Evolutionary conservation across 371 early-diverging fungal genomes (phyloP).

Genomic region (Actinomortierella ambigua): DNA sequence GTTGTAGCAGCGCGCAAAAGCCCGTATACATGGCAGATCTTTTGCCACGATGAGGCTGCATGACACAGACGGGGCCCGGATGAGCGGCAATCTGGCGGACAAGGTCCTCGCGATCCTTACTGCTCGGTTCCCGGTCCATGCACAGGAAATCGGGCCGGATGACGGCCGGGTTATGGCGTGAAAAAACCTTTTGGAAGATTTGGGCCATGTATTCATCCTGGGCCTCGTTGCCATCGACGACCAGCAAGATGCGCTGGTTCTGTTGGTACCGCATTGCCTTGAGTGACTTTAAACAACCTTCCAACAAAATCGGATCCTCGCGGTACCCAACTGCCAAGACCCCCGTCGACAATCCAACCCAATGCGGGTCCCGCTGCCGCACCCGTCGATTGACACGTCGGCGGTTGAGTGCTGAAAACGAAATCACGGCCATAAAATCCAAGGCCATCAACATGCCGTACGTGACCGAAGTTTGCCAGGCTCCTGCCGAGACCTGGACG

Average conservation of each 20-base stretch:
- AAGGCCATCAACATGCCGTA: constrained; percentile 40
- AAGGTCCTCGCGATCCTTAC: constrained; percentile 34
- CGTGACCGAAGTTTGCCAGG: constrained; percentile 38
- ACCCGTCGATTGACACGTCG: constrained; percentile 24
- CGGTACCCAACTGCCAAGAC: constrained; percentile 66
- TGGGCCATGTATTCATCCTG: constrained; percentile 67
- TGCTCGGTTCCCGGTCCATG: constrained; percentile 28
- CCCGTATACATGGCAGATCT: constrained; percentile 72
- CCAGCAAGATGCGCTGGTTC: constrained; percentile 57
- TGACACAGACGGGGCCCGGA: constrained; percentile 54
- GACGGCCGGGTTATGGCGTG: constrained; percentile 50
- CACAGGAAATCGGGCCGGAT: constrained; percentile 54
- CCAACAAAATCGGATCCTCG: constrained; percentile 62
- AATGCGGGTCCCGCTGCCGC: constrained; percentile 20
- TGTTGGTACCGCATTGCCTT: constrained; percentile 57
- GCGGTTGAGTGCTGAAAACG: constrained; percentile 27
- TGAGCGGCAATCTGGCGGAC: constrained; percentile 44
- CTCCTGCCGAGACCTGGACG: constrained; percentile 26
- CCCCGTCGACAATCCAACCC: constrained; percentile 37
- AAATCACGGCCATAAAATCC: constrained; percentile 30
- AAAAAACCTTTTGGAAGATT: constrained; percentile 61
- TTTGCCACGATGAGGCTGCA: constrained; percentile 68
- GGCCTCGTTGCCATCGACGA: constrained; percentile 64
- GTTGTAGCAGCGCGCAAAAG: constrained; percentile 57
- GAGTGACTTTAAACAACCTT: constrained; percentile 61